These are phyloP conservation scores for Diplotaxis tenuifolia DNA, from an alignment of 345 rosid genomes.

Conservation along the genomic window DNA sequence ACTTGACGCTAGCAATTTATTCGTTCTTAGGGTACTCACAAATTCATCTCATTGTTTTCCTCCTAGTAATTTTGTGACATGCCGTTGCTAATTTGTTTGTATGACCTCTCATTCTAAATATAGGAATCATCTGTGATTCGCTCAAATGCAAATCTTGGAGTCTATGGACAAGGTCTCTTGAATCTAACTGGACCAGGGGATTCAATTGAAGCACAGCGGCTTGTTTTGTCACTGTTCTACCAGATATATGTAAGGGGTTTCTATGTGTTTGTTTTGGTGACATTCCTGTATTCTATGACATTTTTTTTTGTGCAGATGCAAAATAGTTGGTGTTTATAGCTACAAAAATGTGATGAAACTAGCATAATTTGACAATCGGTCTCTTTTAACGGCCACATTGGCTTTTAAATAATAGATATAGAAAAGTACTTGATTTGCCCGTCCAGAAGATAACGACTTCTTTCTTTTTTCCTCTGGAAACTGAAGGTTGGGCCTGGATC, in stretches of 20 bases:
- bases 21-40: constrained; percentile 80
- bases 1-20: constrained; percentile 92
- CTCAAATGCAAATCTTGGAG: constrained; percentile 92
- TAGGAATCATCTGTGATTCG: constrained; percentile 93
- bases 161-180: constrained; percentile 95
- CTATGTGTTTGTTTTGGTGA: constrained; percentile 14
- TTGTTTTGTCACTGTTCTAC: constrained; percentile 92
- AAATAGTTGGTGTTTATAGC: constrained; percentile 18
- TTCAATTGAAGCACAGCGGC: constrained; percentile 86
- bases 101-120: constrained; percentile 9
- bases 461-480: constrained; percentile 15
- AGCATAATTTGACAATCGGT: constrained; percentile 13
- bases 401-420: constrained; percentile 12
- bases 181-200: constrained; percentile 94
- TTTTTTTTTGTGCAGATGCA: constrained; percentile 17
- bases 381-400: constrained; percentile 9
- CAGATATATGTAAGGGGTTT: constrained; percentile 71
- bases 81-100: not conserved
- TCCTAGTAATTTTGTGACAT: constrained; percentile 23
- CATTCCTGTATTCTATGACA: constrained; percentile 15
- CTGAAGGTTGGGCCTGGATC: constrained; percentile 93
- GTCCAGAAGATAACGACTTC: constrained; percentile 12
- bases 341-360: constrained; percentile 9
- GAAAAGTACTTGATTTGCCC: constrained; percentile 10
- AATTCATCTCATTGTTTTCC: constrained; percentile 21